Base-by-base conservation (phyloP, 2,329 filamentous ascomycete species). In the Septoria linicola region DNA sequence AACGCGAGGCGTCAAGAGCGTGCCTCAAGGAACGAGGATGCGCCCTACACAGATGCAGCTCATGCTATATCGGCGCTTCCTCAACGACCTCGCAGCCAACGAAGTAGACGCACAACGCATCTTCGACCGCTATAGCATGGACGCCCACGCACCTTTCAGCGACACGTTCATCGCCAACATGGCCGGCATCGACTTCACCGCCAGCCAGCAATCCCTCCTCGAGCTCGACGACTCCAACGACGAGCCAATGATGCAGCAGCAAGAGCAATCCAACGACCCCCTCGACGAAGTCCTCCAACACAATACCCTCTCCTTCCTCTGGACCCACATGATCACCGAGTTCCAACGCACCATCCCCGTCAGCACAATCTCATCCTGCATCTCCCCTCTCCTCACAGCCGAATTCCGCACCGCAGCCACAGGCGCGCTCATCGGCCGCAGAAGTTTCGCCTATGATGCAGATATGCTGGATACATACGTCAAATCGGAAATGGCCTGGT, bases 21-120 rank as follows among this genome's bases (percentile, higher is more conserved):
- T 88, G 2, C 88, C 90, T 1, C 76, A 80, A 2, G 81, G 82
- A 17, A 74, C 81, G 1, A 80, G 84, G 0, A 77, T 89, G 37
- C 81, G 87, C 8, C 88, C 89, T 0, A 88, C 90, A 0, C 82
- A 85, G 61, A 85, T 96, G 54, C 93, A 99, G 66, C 76, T 97
- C 0, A 90, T 95, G 70, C 75, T 97, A 0, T 99, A 97, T 66
- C 90, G 92, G 59, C 84, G 84, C 20, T 83, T 97, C 46, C 76
- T 99, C n/a, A 82, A 84, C 8, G 79, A 84, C 2, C 82, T 97
- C 62, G 88, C 86, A 0, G 78, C 81, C 0, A 85, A 85, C 42
- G 78, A 79, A 6, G 77, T 96, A 0, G 81, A 89, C 50, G 88
- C 89, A 30, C 70, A 81, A 16, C 72, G 76, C 0, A 76, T 97